phyloP scores from a whole-genome alignment of 495 filamentous ascomycete genomes.

The Podospora comata region DNA sequence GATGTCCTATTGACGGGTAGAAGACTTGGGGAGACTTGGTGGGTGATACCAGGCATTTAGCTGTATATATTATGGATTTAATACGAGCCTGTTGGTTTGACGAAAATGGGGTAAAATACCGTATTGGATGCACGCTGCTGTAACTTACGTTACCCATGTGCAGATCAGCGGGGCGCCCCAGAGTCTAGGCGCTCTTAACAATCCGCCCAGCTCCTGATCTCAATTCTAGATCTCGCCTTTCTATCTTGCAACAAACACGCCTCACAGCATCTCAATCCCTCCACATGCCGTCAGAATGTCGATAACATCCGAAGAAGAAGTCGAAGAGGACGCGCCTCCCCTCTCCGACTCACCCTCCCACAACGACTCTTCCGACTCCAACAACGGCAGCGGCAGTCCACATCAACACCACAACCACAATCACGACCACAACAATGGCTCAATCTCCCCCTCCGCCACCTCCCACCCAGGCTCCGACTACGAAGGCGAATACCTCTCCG shows the following conservation, averaged over 20 bases:
- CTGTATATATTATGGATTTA: not conserved
- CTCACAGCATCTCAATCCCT: not conserved
- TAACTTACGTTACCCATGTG: not conserved
- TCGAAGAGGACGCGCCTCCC: conserved; percentile 40
- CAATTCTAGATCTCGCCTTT: conserved; percentile 4
- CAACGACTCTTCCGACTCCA: conserved; percentile 19
- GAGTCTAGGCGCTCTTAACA: not conserved
- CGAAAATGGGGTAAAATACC: not conserved
- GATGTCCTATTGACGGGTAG: conserved; percentile 55
- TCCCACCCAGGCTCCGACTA: conserved; percentile 19
- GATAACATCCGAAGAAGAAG: conserved; percentile 48
- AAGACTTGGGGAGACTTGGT: not conserved
- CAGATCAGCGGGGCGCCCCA: not conserved
- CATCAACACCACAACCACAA: conserved; percentile 13
- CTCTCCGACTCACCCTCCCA: conserved; percentile 33
- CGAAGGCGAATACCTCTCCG: conserved; percentile 10
- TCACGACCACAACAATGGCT: conserved; percentile 12
- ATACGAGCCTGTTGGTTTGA: not conserved
- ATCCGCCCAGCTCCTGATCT: not conserved
- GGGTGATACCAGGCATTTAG: not conserved
- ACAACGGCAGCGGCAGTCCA: conserved; percentile 14
- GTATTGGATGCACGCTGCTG: not conserved
- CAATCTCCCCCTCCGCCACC: conserved; percentile 9
- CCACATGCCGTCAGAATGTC: conserved; percentile 39
- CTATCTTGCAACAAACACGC: conserved; percentile 2